phyloP scores from a whole-genome alignment of 306 rosid genomes.

The Bauhinia variegata region DNA sequence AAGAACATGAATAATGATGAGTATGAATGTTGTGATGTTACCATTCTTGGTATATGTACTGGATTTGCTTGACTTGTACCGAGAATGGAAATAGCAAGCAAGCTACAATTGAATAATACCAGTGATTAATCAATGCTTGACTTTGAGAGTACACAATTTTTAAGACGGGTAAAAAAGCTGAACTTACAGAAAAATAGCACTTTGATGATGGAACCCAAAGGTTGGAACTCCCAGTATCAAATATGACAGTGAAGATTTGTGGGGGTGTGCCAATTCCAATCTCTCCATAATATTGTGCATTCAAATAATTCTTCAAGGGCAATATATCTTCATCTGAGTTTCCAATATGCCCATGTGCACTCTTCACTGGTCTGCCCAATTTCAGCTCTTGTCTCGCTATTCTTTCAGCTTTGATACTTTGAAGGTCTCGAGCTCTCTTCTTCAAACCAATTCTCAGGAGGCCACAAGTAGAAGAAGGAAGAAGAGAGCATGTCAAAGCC shows the following conservation, averaged over 20 bases:
- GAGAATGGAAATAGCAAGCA: slow-evolving; percentile 71
- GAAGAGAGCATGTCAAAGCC: slow-evolving; percentile 60
- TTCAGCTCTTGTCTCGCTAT: slow-evolving; percentile 43
- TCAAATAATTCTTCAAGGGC: slow-evolving; percentile 72
- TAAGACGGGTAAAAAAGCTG: slow-evolving; percentile 27
- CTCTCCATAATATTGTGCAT: slow-evolving; percentile 88
- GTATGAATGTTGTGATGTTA: slow-evolving; percentile 27
- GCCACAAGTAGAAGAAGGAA: slow-evolving; percentile 64
- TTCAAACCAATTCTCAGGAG: slow-evolving; percentile 65
- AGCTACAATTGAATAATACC: slow-evolving; percentile 42
- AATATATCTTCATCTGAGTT: slow-evolving; percentile 46
- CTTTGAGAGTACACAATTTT: not conserved
- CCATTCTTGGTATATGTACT: slow-evolving; percentile 63
- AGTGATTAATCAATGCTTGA: slow-evolving; percentile 16
- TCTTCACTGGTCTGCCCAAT: slow-evolving; percentile 33
- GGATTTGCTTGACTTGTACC: slow-evolving; percentile 72
- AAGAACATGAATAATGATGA: slow-evolving; percentile 9
- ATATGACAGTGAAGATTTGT: slow-evolving; percentile 77
- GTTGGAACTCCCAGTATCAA: slow-evolving; percentile 88
- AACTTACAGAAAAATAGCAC: slow-evolving; percentile 80
- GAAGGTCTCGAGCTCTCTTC: slow-evolving; percentile 68
- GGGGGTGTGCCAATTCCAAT: slow-evolving; percentile 90
- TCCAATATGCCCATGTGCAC: slow-evolving; percentile 26
- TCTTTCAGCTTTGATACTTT: slow-evolving; percentile 58
- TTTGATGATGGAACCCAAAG: slow-evolving; percentile 88